Base-by-base conservation (phyloP, 2,329 filamentous ascomycete genomes). In the Alternaria conjuncta region DNA sequence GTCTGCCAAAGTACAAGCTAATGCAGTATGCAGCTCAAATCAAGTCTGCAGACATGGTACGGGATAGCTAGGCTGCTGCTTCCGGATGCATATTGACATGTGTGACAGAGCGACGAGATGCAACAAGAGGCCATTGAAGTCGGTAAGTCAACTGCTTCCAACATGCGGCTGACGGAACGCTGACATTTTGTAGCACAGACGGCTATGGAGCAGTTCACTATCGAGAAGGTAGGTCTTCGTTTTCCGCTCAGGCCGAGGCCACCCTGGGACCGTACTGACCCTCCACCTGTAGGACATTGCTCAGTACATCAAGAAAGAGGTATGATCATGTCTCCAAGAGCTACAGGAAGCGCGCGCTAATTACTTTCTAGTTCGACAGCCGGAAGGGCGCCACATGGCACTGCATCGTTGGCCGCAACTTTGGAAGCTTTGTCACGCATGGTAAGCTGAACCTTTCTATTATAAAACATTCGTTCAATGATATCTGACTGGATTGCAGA, bases 321-420 rank as follows among this genome's bases (percentile, higher is more conserved):
- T 96, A 36, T 67, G 75, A 36, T 41, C 11, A 50, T n/a, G n/a
- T n/a, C n/a, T n/a, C n/a, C n/a, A n/a, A 15, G 10, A 11, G 21
- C 13, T 36, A 26, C 18, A 10, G 18, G 44, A 41, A 51, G n/a
- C 32, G 32, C 43, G 6, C n/a, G 53, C 71, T 79, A 57, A 79
- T 53, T n/a, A n/a, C n/a, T n/a, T n/a, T n/a, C n/a, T n/a, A 98
- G 95, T 98, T 99, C 77, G 96, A 99, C 81, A 92, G 93, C 77
- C 91, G 94, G 79, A 97, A 97, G 85, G 96, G 96, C 36, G 94
- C 95, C 67, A 99, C 96, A 80, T 99, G 95, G 96, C 96, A 99
- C 84, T 99, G 96, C 84, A 97, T 99, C 72, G 96, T 99, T 32
- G 96, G 96, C 68, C 89, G 96, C 73, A 98, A 99, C 86, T 99